Conservation (phyloP, 495 filamentous ascomycete genomes). For the Talaromyces proteolyticus region DNA sequence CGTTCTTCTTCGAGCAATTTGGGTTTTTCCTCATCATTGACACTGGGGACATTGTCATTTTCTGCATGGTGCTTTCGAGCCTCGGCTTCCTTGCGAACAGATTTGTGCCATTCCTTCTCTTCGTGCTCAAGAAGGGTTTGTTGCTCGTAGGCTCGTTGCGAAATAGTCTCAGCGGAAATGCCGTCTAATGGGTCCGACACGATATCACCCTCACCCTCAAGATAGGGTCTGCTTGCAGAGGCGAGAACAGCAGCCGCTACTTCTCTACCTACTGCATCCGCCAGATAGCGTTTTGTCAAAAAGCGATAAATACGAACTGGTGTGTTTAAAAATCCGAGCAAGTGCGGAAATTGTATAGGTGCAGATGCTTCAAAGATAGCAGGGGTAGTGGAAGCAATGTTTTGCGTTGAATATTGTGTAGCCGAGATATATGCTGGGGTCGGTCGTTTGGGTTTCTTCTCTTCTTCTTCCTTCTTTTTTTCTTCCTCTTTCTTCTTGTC, state of each 20-base stretch:
- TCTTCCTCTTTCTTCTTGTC: conserved; percentile 34
- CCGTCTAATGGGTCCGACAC: conserved; percentile 3
- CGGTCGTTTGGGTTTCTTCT: conserved; percentile 42
- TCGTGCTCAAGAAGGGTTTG: conserved; percentile 64
- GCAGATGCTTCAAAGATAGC: conserved; percentile 55
- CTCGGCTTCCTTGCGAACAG: conserved; percentile 58
- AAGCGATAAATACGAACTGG: conserved; percentile 82
- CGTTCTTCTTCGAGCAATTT: conserved; percentile 38
- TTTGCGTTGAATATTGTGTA: conserved; percentile 57
- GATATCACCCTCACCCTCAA: conserved; percentile 12
- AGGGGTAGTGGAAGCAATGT: conserved; percentile 56
- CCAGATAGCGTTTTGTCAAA: conserved; percentile 77
- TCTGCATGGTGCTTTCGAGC: conserved; percentile 15
- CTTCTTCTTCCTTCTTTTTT: conserved; percentile 42
- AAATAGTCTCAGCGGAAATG: conserved; percentile 1
- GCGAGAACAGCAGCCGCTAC: conserved; percentile 80
- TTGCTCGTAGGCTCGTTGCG: conserved; percentile 51
- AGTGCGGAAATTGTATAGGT: conserved; percentile 76
- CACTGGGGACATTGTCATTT: conserved; percentile 1
- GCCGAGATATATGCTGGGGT: conserved; percentile 60
- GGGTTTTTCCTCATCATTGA: conserved; percentile 10
- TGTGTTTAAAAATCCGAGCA: conserved; percentile 91
- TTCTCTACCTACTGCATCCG: conserved; percentile 83
- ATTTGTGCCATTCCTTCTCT: conserved; percentile 86
- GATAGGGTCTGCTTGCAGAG: conserved; percentile 44